A percentile compares a stretch with the other conserved stretches of the same genome.
Conservation (phyloP, 2,329 filamentous ascomycete genomes). For the Aspergillus vadensis region DNA sequence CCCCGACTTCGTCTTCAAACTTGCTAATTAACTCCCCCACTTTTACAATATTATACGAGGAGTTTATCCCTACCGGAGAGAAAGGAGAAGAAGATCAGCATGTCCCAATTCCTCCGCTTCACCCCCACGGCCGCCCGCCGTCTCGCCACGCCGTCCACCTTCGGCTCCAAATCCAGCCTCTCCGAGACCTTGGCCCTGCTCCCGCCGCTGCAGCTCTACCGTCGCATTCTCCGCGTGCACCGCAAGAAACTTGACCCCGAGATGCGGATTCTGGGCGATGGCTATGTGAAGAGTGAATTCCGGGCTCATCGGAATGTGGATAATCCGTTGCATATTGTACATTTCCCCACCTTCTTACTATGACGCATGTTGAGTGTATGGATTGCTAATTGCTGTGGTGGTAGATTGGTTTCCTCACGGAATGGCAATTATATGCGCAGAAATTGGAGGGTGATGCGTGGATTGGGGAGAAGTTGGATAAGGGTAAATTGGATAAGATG, state of each 20-base stretch:
- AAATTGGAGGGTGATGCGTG: slow-evolving; percentile 84
- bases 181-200: slow-evolving; percentile 67
- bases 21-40: too few species aligned
- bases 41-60: too few species aligned
- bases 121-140: slow-evolving; percentile 19
- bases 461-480: slow-evolving; percentile 82
- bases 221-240: slow-evolving; percentile 82
- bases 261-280: slow-evolving; percentile 79
- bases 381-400: slow-evolving; percentile 11
- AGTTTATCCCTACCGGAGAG: too few species aligned
- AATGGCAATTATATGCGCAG: slow-evolving; percentile 96
- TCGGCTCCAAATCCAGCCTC: slow-evolving; percentile 45
- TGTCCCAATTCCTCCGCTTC: slow-evolving; percentile 34
- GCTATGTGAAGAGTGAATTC: slow-evolving; percentile 93
- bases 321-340: slow-evolving; percentile 87
- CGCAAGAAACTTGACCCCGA: slow-evolving; percentile 74
- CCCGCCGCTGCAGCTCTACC: slow-evolving; percentile 85
- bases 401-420: slow-evolving; percentile 90
- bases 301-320: slow-evolving; percentile 79
- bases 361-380: background rate
- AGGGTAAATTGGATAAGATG: slow-evolving; percentile 85
- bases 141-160: slow-evolving; percentile 43
- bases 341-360: slow-evolving; percentile 28
- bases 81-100: slow-evolving; percentile 43
- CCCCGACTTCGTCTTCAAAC: background rate